Conservation (phyloP, 2,329 filamentous ascomycete genomes). For the Aspergillus sp. region DNA sequence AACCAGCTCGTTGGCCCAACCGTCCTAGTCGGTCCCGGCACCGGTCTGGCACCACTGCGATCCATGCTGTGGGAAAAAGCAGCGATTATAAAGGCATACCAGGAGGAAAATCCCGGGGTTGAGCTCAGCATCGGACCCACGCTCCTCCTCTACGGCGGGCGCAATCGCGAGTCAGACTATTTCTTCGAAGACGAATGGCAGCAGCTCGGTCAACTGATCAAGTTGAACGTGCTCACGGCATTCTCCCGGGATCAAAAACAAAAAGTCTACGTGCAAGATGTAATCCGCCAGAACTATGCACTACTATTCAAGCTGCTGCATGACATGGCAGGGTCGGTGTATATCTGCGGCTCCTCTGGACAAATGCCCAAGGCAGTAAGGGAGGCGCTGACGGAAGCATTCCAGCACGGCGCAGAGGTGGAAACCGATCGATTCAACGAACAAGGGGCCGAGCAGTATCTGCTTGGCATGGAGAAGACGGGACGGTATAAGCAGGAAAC, state of each 20-base stretch:
- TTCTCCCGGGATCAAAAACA: conserved; percentile 69
- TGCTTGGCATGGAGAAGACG: conserved; percentile 61
- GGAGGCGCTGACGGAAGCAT: conserved; percentile 64
- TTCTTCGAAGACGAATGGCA: conserved; percentile 81
- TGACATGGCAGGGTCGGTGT: conserved; percentile 53
- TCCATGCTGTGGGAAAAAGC: conserved; percentile 76
- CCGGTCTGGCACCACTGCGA: conserved; percentile 81
- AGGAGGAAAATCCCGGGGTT: conserved; percentile 29
- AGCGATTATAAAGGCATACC: conserved; percentile 35
- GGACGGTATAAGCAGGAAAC: conserved; percentile 70
- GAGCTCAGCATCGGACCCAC: conserved; percentile 45
- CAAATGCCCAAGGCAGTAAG: conserved; percentile 71
- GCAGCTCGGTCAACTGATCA: conserved; percentile 41
- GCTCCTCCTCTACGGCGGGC: conserved; percentile 80
- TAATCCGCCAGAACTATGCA: conserved; percentile 54
- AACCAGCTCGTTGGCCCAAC: conserved; percentile 59
- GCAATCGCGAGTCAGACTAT: conserved; percentile 73
- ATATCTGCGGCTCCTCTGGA: conserved; percentile 60
- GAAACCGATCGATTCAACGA: conserved; percentile 34
- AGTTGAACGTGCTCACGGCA: conserved; percentile 61
- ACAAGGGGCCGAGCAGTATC: conserved; percentile 57
- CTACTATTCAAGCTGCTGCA: conserved; percentile 56
- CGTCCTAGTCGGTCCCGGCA: conserved; percentile 80
- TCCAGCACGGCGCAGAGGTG: conserved; percentile 53
- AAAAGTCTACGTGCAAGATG: conserved; percentile 69